Percentiles rank a stretch among this genome's conserved stretches.
phyloP scores from a whole-genome alignment of 495 filamentous ascomycete genomes.

The Xylona heveae region DNA sequence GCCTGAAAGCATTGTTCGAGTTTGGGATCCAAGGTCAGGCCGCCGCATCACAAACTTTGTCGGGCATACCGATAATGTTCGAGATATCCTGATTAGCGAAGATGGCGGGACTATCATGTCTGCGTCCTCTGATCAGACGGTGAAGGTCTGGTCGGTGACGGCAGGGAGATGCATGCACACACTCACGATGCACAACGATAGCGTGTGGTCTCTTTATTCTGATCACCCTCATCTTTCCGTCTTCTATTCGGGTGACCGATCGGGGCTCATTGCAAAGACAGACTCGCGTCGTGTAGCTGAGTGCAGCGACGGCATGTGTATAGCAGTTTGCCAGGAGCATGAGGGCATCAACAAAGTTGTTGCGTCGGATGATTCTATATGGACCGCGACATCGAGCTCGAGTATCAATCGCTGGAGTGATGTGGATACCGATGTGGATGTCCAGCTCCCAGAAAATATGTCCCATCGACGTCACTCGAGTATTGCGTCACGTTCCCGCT shows the following conservation, averaged over 20 bases:
- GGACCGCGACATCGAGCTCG: conserved; percentile 85
- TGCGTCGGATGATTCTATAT: conserved; percentile 59
- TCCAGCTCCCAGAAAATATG: conserved; percentile 31
- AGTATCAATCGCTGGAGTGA: conserved; percentile 91
- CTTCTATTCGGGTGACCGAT: conserved; percentile 86
- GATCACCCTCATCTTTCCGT: conserved; percentile 66
- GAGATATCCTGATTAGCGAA: conserved; percentile 73
- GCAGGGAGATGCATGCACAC: conserved; percentile 94
- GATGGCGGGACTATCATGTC: conserved; percentile 82
- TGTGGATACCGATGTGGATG: conserved; percentile 48
- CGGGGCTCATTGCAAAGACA: conserved; percentile 82
- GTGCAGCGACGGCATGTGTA: conserved; percentile 70
- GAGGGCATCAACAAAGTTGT: conserved; percentile 76
- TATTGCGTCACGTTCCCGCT: conserved; percentile 17
- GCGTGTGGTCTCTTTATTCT: conserved; percentile 90
- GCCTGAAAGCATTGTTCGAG: conserved; percentile 75
- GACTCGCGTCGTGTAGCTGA: conserved; percentile 60
- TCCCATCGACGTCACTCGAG: conserved; percentile 32
- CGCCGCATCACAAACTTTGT: conserved; percentile 90
- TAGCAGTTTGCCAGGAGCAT: conserved; percentile 79
- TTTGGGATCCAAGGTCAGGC: conserved; percentile 84
- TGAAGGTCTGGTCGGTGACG: conserved; percentile 93
- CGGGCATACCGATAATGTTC: conserved; percentile 91
- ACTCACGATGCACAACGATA: conserved; percentile 94
- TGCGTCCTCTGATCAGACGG: conserved; percentile 85